Evolutionary conservation across 1,139 yeast species (phyloP), one percentile per base, ranked within the genome.

Genomic region (Yamadazyma sp.): DNA sequence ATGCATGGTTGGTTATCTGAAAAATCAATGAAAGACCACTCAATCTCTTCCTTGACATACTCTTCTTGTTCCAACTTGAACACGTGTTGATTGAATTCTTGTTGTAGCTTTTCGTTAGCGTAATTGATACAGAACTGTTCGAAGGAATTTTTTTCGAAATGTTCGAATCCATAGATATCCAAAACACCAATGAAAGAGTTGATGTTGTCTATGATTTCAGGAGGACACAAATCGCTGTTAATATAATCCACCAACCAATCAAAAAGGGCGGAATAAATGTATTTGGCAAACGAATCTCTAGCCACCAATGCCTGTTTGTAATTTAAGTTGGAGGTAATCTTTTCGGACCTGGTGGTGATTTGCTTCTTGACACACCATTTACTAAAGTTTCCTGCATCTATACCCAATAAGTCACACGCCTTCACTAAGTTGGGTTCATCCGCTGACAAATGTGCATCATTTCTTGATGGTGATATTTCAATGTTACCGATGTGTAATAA

Each of bases 1-100:
- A 94, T 94, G 69, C 98, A 92, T 6, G 98, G 98, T 68, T 92
- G 98, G 62, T 94, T 94, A 61, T 92, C 99, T 42, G 94, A 81
- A 58, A 91, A 92, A 55, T 92, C 98, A 54, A 92, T 92, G 59
- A 92, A 92, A 12, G 94, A 85, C 98, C 98, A 92, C 62, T 91
- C 94, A 48, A 92, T 91, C 55, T 91, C 87, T 69, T 92, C 98
- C 44, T 78, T 79, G 36, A 89, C 75, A 61, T 92, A 92, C 58
- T 92, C 97, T 59, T 91, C 97, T 69, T 92, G 98, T 59, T 92
- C 98, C 47, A 92, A 76, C 61, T 91, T 92, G 75, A 92, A 92
- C 36, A 92, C 98, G 59, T 92, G 98, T 63, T 91, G 98, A 58
- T 91, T 92, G 64, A 92, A 92, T 61, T 91, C 98, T 65, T 92